A percentile compares a stretch with the other conserved stretches of the same genome.
Conservation (phyloP, 495 filamentous ascomycete species). For the Annulohypoxylon stygium region DNA sequence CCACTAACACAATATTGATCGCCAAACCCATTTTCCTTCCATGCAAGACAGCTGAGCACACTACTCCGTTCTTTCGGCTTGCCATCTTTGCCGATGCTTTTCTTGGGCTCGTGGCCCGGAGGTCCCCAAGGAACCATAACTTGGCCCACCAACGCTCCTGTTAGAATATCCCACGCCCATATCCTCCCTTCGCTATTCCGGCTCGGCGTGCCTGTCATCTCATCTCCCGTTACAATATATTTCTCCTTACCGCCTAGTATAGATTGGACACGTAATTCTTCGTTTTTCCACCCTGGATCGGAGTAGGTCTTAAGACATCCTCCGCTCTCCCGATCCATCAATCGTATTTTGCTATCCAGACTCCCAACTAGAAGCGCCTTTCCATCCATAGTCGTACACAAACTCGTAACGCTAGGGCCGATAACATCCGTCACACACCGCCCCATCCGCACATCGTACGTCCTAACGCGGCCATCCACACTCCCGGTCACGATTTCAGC, state of each 20-base stretch:
- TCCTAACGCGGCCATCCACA: constrained; percentile 86
- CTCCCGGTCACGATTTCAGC: constrained; percentile 77
- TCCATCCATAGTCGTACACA: constrained; percentile 76
- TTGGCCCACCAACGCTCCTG: constrained; percentile 73
- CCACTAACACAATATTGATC: constrained; percentile 69
- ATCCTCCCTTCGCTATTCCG: constrained; percentile 69
- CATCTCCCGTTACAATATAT: constrained; percentile 86
- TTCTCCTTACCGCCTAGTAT: constrained; percentile 79
- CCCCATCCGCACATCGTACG: constrained; percentile 91
- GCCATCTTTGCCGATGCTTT: constrained; percentile 63
- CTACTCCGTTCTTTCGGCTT: constrained; percentile 65
- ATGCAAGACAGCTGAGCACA: constrained; percentile 73
- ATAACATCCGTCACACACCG: constrained; percentile 78
- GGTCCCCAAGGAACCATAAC: constrained; percentile 72
- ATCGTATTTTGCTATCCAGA: constrained; percentile 79
- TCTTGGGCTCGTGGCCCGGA: constrained; percentile 65
- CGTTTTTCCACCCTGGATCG: constrained; percentile 71
- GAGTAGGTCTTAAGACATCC: constrained; percentile 79
- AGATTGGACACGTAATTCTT: constrained; percentile 77
- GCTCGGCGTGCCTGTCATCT: constrained; percentile 61
- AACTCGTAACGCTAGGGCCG: constrained; percentile 74
- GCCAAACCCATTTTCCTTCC: constrained; percentile 76
- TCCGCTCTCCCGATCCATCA: constrained; percentile 85
- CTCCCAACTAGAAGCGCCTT: constrained; percentile 80
- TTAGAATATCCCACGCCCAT: constrained; percentile 92